Conservation (phyloP, 139 green algal genomes). For the Picochlorum sp. region DNA sequence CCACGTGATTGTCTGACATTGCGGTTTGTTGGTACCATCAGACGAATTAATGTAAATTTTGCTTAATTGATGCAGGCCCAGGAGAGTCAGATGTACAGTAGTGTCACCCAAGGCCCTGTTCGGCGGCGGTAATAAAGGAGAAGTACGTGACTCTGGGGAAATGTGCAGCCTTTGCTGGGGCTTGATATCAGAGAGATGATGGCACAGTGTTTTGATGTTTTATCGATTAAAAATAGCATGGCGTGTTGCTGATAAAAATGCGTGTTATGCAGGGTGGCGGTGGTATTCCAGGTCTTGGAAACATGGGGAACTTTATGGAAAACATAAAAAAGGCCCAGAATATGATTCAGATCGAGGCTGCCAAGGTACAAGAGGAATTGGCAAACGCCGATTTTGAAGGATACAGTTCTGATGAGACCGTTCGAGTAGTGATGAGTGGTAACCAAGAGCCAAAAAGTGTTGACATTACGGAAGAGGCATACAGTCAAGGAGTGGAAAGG, state of each 20-base stretch:
- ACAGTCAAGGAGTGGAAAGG: conserved; percentile 54
- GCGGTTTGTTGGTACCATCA: too few species aligned
- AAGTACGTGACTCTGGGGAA: background rate
- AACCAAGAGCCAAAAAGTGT: conserved; percentile 78
- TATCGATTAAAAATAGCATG: background rate
- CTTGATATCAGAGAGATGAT: too few species aligned
- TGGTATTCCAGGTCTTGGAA: conserved; percentile 49
- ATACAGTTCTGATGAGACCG: conserved; percentile 81
- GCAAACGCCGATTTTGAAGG: conserved; percentile 83
- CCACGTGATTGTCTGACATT: too few species aligned
- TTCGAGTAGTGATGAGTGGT: conserved; percentile 76
- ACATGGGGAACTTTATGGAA: conserved; percentile 82
- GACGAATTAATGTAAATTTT: background rate
- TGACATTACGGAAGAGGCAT: conserved; percentile 81
- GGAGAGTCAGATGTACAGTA: background rate
- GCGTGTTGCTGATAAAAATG: background rate
- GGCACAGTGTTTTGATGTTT: background rate
- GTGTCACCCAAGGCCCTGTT: conserved; percentile 22
- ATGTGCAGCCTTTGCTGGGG: too few species aligned
- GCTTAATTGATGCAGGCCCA: background rate
- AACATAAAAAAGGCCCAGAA: conserved; percentile 87
- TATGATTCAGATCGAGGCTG: conserved; percentile 84
- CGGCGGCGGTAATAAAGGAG: conserved; percentile 33
- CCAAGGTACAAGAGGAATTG: conserved; percentile 78
- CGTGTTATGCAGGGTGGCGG: conserved; percentile 29